Conservation (phyloP, 176 grass and related monocot genomes). For the Oryza longistaminata region DNA sequence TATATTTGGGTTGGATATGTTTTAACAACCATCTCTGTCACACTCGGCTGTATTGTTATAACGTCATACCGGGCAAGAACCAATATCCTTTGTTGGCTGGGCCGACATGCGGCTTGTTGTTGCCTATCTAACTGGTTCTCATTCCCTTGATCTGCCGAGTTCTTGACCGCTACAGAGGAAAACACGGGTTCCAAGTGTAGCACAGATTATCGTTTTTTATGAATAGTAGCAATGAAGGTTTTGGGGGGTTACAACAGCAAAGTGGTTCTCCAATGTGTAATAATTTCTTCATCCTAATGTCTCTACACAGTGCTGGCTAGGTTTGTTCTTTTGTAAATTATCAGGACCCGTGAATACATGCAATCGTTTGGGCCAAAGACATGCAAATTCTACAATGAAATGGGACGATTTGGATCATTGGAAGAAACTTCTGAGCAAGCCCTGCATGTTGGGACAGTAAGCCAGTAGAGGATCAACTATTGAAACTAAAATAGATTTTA, state of each 20-base stretch:
- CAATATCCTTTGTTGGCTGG: background rate
- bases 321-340: conserved; percentile 41
- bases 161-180: conserved; percentile 85
- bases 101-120: background rate
- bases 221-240: conserved; percentile 19
- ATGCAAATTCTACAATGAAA: conserved; percentile 17
- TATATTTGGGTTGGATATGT: conserved; percentile 89
- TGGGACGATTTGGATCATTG: too few relatives aligned
- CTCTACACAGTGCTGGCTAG: conserved; percentile 33
- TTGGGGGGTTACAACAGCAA: background rate
- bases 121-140: background rate
- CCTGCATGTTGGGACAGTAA: background rate
- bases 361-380: background rate
- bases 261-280: conserved; percentile 8
- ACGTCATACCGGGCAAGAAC: conserved; percentile 71
- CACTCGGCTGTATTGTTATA: too few relatives aligned
- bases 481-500: conserved; percentile 1
- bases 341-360: background rate
- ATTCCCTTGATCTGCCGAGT: conserved; percentile 52
- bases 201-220: background rate
- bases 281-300: background rate
- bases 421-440: conserved; percentile 3
- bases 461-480: background rate
- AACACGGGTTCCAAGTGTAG: conserved; percentile 83
- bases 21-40: conserved; percentile 87